Percentiles rank a stretch among this genome's conserved stretches.
Conservation (phyloP, 75 land plant genomes). For the Cryptomeria japonica region DNA sequence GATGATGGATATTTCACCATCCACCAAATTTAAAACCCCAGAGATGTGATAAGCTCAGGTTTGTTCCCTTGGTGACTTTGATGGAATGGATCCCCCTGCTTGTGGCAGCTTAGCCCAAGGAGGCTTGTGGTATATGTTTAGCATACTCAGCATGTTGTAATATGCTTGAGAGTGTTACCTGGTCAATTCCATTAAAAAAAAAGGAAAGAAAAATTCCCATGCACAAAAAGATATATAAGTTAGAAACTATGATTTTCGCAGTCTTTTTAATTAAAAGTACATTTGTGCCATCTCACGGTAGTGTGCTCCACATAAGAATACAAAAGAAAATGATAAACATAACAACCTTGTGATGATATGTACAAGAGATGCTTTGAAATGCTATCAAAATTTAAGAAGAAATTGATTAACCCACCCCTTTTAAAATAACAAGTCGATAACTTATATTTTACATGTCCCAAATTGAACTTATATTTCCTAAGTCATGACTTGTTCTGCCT, state of each 20-base stretch:
- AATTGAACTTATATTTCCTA: too few species aligned
- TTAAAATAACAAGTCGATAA: not conserved
- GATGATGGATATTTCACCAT: too few species aligned
- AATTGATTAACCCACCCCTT: not conserved
- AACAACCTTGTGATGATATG: not conserved
- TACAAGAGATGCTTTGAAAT: not conserved
- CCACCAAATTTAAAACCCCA: too few species aligned
- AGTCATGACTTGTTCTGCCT: too few species aligned
- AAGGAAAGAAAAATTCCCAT: not conserved
- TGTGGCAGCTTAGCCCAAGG: too few species aligned
- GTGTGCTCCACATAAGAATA: not conserved
- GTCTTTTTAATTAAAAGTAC: not conserved
- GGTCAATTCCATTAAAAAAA: too few species aligned
- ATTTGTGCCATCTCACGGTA: not conserved
- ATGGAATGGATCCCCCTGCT: too few species aligned
- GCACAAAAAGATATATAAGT: not conserved
- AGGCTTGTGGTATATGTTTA: too few species aligned
- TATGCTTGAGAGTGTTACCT: too few species aligned
- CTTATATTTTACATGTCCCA: not conserved
- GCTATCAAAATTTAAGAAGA: not conserved
- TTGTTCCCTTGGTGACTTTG: too few species aligned
- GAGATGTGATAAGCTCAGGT: too few species aligned
- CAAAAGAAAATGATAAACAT: not conserved
- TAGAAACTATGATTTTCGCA: not conserved
- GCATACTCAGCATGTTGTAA: too few species aligned